Percentiles rank a stretch among this genome's conserved stretches.
Conservation (phyloP, 768 basidiomycete genomes). For the Candolleomyces efflorescens region DNA sequence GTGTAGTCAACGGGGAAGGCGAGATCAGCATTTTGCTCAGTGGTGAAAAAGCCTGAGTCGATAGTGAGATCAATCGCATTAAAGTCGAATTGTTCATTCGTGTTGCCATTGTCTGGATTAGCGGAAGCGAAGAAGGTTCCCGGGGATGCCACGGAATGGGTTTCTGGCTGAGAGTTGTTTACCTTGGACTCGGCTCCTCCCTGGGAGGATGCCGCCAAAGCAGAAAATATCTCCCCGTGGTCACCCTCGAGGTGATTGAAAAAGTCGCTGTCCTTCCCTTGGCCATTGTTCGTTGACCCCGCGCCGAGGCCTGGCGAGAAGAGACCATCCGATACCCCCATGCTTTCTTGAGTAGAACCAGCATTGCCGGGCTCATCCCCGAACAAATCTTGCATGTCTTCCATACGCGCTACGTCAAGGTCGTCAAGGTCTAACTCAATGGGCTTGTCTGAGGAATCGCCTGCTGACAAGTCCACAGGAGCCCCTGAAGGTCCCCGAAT, state of each 20-base stretch:
- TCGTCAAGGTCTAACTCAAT: slow-evolving; percentile 80
- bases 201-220: neutral
- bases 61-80: slow-evolving; percentile 44
- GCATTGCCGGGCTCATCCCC: slow-evolving; percentile 39
- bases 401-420: slow-evolving; percentile 42
- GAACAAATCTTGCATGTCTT: slow-evolving; percentile 38
- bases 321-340: slow-evolving; percentile 36
- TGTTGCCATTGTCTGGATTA: slow-evolving; percentile 10
- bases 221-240: slow-evolving; percentile 10
- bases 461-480: slow-evolving; percentile 32
- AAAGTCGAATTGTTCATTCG: slow-evolving; percentile 41
- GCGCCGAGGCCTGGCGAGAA: slow-evolving; percentile 43
- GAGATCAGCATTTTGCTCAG: slow-evolving; percentile 35
- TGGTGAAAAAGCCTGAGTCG: slow-evolving; percentile 39
- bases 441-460: slow-evolving; percentile 73
- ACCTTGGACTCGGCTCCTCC: slow-evolving; percentile 16
- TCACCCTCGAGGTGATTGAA: slow-evolving; percentile 24
- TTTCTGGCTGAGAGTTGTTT: slow-evolving; percentile 10
- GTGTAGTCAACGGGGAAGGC: slow-evolving; percentile 36
- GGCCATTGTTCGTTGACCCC: neutral
- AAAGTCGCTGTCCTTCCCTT: slow-evolving; percentile 19
- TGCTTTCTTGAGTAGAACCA: slow-evolving; percentile 27
- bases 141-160: slow-evolving; percentile 32
- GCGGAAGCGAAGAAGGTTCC: slow-evolving; percentile 35
- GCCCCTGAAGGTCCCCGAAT: slow-evolving; percentile 13